A percentile compares a stretch with the other conserved stretches of the same genome.
Conservation (phyloP, 305 asterid species). For the Galium porrigens region DNA sequence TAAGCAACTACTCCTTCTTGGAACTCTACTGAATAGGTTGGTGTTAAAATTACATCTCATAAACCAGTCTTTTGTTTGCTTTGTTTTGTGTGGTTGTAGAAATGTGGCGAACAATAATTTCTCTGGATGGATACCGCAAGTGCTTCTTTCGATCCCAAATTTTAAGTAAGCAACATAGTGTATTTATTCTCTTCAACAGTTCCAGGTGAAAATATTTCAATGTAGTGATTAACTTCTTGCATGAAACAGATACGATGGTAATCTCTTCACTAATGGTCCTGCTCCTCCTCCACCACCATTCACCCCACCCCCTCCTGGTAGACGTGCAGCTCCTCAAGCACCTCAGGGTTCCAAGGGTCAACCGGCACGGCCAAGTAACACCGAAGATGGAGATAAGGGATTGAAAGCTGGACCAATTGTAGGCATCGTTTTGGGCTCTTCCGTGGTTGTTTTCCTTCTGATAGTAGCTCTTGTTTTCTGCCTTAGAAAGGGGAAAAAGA, state of each 20-base stretch:
- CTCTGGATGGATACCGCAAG: slow-evolving; percentile 84
- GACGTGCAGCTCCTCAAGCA: slow-evolving; percentile 36
- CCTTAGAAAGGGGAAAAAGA: slow-evolving; percentile 44
- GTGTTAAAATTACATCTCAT: background rate
- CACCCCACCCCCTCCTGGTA: slow-evolving; percentile 75
- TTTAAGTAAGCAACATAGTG: slow-evolving; percentile 47
- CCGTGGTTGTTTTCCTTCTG: slow-evolving; percentile 28
- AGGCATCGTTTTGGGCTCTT: slow-evolving; percentile 71
- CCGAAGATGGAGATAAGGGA: slow-evolving; percentile 36
- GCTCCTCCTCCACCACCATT: slow-evolving; percentile 92
- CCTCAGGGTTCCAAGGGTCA: slow-evolving; percentile 32
- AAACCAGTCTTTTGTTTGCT: background rate
- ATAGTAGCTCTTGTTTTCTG: slow-evolving; percentile 47
- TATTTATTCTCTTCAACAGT: background rate
- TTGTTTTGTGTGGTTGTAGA: slow-evolving; percentile 26
- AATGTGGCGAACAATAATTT: slow-evolving; percentile 81
- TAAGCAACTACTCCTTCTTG: slow-evolving; percentile 27
- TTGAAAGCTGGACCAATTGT: slow-evolving; percentile 53
- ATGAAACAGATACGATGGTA: slow-evolving; percentile 60
- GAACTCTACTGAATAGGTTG: background rate
- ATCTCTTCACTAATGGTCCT: slow-evolving; percentile 63
- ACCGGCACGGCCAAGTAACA: slow-evolving; percentile 22
- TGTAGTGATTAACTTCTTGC: slow-evolving; percentile 15
- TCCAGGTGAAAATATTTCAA: background rate
- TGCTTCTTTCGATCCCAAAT: slow-evolving; percentile 51